Conservation (phyloP, 1,284 basidiomycete genomes). For the Trichosporon sp. region DNA sequence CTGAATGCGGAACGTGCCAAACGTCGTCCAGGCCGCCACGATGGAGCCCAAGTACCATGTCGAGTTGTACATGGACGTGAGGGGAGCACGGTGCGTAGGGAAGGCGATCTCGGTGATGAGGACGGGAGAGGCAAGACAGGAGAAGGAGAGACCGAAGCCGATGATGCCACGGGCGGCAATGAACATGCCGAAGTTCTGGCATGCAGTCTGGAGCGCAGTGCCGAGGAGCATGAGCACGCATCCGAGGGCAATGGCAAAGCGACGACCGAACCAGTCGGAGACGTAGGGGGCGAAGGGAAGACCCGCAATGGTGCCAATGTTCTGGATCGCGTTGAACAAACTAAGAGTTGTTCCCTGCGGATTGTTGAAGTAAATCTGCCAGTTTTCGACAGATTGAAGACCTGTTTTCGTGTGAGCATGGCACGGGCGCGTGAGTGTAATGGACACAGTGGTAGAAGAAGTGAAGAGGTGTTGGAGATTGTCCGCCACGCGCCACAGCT, state of each 20-base stretch:
- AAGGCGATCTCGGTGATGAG: conserved; percentile 72
- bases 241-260: conserved; percentile 38
- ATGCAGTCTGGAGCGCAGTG: conserved; percentile 30
- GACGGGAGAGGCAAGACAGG: conserved; percentile 61
- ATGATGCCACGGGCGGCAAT: conserved; percentile 56
- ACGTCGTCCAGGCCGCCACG: conserved; percentile 21
- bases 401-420: conserved; percentile 29
- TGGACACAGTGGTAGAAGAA: not conserved
- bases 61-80: conserved; percentile 27
- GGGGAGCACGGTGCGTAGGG: conserved; percentile 65
- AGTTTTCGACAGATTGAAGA: conserved; percentile 12
- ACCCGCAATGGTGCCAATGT: conserved; percentile 25
- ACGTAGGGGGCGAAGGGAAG: conserved; percentile 34
- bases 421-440: not conserved
- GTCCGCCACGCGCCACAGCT: not conserved
- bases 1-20: conserved; percentile 33
- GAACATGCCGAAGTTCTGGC: conserved; percentile 65
- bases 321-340: conserved; percentile 32
- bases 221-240: conserved; percentile 32
- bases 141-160: conserved; percentile 55
- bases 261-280: conserved; percentile 31
- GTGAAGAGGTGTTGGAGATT: not conserved
- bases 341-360: conserved; percentile 13
- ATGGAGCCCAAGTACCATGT: conserved; percentile 24
- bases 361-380: conserved; percentile 11